Percentiles rank a stretch among this genome's conserved stretches.
Evolutionary conservation across 306 rosid genomes (phyloP).

Genomic region (Sophora flavescens): DNA sequence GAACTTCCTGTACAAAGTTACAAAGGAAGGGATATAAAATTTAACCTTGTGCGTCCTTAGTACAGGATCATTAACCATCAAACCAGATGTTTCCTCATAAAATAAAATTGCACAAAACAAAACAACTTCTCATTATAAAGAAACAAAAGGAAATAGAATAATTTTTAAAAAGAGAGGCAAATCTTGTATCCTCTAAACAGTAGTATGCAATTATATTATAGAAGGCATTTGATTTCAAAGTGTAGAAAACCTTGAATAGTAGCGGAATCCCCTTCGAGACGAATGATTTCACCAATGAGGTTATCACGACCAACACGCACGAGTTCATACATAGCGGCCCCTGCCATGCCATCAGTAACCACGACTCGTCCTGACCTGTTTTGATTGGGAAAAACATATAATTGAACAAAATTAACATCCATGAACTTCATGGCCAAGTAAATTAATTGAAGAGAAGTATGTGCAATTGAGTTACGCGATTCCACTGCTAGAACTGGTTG

Average conservation of each 20-base stretch:
- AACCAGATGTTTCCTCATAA: conserved; percentile 98
- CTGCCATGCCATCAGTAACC: conserved; percentile 97
- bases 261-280: conserved; percentile 97
- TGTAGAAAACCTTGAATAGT: conserved; percentile 84
- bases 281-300: conserved; percentile 97
- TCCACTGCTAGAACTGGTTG: not conserved
- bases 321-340: conserved; percentile 98
- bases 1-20: conserved; percentile 64
- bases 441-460: no score
- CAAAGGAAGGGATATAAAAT: conserved; percentile 26
- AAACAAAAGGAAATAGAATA: not conserved
- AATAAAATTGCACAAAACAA: conserved; percentile 59
- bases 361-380: conserved; percentile 99
- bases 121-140: not conserved
- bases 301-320: conserved; percentile 96
- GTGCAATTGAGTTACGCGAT: no score
- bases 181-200: not conserved
- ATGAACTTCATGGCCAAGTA: not conserved
- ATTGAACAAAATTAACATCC: conserved; percentile 6
- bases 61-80: conserved; percentile 95
- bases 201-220: not conserved
- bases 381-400: conserved; percentile 22
- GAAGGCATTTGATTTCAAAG: not conserved
- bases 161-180: not conserved
- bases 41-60: conserved; percentile 88